A percentile compares a stretch with the other conserved stretches of the same genome.
Conservation (phyloP, 352 stramenopile genomes). For the Aphanomyces invadans region DNA sequence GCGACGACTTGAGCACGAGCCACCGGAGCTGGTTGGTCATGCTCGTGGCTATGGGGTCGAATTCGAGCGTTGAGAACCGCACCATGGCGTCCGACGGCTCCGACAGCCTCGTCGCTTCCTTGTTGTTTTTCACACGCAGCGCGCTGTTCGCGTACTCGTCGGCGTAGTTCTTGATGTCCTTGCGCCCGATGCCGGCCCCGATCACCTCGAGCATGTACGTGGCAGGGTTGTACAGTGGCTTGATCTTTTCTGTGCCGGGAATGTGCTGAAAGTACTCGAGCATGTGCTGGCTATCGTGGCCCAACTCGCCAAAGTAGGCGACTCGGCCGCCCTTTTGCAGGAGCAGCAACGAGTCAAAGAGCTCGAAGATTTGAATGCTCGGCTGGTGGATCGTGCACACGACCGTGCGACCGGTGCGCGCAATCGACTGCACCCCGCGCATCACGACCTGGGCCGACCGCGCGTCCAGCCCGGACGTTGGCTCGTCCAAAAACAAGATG, state of each 20-base stretch:
- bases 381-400: conserved; percentile 87
- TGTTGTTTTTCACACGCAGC: conserved; percentile 13
- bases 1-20: conserved; percentile 10
- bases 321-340: conserved; percentile 51
- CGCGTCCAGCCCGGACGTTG: conserved; percentile 82
- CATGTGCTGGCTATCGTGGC: conserved; percentile 65
- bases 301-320: conserved; percentile 84
- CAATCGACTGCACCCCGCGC: conserved; percentile 71
- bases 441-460: conserved; percentile 84
- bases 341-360: conserved; percentile 86
- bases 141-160: conserved; percentile 24
- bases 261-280: conserved; percentile 84
- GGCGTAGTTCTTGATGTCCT: conserved; percentile 35
- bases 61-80: conserved; percentile 26
- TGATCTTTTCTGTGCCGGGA: conserved; percentile 59
- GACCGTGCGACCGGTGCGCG: conserved; percentile 79
- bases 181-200: conserved; percentile 44
- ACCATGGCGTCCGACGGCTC: conserved; percentile 8
- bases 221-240: conserved; percentile 78
- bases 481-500: conserved; percentile 91
- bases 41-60: conserved; percentile 27
- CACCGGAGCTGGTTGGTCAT: conserved; percentile 18
- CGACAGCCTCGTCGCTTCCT: neutral
- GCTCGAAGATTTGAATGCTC: conserved; percentile 83
- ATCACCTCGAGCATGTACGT: conserved; percentile 86